A percentile compares a stretch with the other conserved stretches of the same genome.
phyloP scores from a whole-genome alignment of 129 eudicot species.

The Lactuca sativa region DNA sequence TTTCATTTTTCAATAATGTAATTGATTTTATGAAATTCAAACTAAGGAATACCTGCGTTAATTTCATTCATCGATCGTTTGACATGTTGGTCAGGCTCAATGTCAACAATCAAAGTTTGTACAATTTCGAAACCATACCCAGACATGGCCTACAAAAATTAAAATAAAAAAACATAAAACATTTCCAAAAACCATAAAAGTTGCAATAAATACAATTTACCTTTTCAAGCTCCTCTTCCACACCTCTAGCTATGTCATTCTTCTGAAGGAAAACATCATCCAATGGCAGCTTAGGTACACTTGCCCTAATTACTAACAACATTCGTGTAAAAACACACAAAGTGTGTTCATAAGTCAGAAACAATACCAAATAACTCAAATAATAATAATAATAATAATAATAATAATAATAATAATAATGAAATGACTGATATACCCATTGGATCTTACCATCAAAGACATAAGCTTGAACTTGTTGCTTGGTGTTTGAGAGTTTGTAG shows the following conservation, averaged over 20 bases:
- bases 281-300: slow-evolving; percentile 55
- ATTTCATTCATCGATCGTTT: slow-evolving; percentile 84
- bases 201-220: slow-evolving; percentile 14
- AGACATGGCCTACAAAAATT: slow-evolving; percentile 60
- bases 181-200: not conserved
- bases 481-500: slow-evolving; percentile 70
- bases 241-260: slow-evolving; percentile 63
- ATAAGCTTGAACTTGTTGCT: slow-evolving; percentile 71
- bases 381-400: not conserved
- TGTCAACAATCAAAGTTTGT: slow-evolving; percentile 70
- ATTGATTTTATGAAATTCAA: not conserved
- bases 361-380: not conserved
- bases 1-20: too few species aligned
- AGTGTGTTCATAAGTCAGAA: not conserved
- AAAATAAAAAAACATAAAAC: not conserved
- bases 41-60: slow-evolving; percentile 56
- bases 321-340: slow-evolving; percentile 10
- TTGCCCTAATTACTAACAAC: slow-evolving; percentile 62
- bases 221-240: slow-evolving; percentile 68
- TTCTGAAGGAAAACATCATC: slow-evolving; percentile 64
- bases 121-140: slow-evolving; percentile 75
- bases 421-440: not conserved
- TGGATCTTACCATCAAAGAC: slow-evolving; percentile 64
- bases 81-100: slow-evolving; percentile 70
- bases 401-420: not conserved